phyloP scores from a whole-genome alignment of 495 filamentous ascomycete genomes.

The Evernia prunastri region DNA sequence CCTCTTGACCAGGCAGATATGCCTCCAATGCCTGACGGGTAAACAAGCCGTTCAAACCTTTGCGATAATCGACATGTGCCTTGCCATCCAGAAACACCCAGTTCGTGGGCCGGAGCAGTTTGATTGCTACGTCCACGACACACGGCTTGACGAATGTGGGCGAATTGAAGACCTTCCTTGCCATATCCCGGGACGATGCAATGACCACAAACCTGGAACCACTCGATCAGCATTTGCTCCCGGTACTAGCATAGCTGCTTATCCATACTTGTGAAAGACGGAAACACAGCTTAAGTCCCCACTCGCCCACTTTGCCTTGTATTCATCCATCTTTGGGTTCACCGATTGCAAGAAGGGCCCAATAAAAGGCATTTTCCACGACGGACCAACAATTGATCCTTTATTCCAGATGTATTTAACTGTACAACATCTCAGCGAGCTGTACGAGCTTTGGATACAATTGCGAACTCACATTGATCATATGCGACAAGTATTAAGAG shows the following conservation, averaged over 20 bases:
- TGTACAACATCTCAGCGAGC: slow-evolving; percentile 31
- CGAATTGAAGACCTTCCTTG: slow-evolving; percentile 95
- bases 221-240: slow-evolving; percentile 6
- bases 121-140: slow-evolving; percentile 91
- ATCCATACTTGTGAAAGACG: slow-evolving; percentile 95
- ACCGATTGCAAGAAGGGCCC: slow-evolving; percentile 91
- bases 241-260: neutral
- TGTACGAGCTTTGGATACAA: neutral
- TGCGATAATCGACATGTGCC: slow-evolving; percentile 92
- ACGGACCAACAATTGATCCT: slow-evolving; percentile 74
- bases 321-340: slow-evolving; percentile 84
- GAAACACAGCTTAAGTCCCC: slow-evolving; percentile 92
- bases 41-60: slow-evolving; percentile 91
- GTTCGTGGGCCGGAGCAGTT: slow-evolving; percentile 84
- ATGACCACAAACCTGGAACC: slow-evolving; percentile 84
- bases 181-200: slow-evolving; percentile 90
- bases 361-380: slow-evolving; percentile 87
- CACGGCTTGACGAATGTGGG: slow-evolving; percentile 90
- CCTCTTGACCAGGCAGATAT: slow-evolving; percentile 90
- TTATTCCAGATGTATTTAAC: slow-evolving; percentile 83
- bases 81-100: slow-evolving; percentile 98
- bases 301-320: slow-evolving; percentile 86
- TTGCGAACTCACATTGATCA: slow-evolving; percentile 65
- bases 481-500: slow-evolving; percentile 68
- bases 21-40: slow-evolving; percentile 79